These are phyloP conservation scores for Hymenoscyphus repandus DNA, from an alignment of 2,329 filamentous ascomycete species.

Conservation along the genomic window DNA sequence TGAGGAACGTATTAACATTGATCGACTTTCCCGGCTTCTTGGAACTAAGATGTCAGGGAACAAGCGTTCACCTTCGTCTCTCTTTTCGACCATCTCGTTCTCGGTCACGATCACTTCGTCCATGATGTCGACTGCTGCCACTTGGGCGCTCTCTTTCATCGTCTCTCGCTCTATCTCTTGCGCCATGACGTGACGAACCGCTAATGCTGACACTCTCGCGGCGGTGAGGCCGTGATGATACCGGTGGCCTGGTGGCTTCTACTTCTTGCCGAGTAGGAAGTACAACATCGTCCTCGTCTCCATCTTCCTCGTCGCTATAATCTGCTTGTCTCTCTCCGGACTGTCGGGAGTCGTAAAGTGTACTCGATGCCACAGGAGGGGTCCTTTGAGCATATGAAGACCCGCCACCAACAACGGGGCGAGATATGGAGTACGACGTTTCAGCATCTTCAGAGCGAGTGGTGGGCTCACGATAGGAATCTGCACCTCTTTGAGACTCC, in stretches of 20 bases:
- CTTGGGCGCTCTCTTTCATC: too few relatives aligned
- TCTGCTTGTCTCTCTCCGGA: background rate
- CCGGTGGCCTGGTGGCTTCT: background rate
- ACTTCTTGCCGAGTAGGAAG: slow-evolving; percentile 5
- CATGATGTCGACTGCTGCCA: too few relatives aligned
- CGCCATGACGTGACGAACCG: background rate
- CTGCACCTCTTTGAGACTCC: background rate
- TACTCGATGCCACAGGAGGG: background rate
- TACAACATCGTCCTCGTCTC: background rate
- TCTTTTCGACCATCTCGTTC: too few relatives aligned
- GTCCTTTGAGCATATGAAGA: background rate
- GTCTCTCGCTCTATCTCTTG: too few relatives aligned
- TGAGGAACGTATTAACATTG: too few relatives aligned
- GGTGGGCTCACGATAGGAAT: background rate
- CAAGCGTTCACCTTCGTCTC: too few relatives aligned
- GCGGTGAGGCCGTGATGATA: too few relatives aligned
- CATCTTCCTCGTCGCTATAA: background rate
- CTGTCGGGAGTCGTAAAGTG: background rate
- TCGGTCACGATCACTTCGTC: too few relatives aligned
- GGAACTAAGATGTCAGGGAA: too few relatives aligned
- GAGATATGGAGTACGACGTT: background rate
- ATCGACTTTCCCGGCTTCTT: too few relatives aligned
- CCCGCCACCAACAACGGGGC: background rate
- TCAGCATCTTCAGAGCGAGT: background rate
- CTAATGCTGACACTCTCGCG: too few relatives aligned